Evolutionary conservation across 441 rosid species (phyloP), one percentile per base, ranked within the genome.

Genomic region (Euphorbia corollata): DNA sequence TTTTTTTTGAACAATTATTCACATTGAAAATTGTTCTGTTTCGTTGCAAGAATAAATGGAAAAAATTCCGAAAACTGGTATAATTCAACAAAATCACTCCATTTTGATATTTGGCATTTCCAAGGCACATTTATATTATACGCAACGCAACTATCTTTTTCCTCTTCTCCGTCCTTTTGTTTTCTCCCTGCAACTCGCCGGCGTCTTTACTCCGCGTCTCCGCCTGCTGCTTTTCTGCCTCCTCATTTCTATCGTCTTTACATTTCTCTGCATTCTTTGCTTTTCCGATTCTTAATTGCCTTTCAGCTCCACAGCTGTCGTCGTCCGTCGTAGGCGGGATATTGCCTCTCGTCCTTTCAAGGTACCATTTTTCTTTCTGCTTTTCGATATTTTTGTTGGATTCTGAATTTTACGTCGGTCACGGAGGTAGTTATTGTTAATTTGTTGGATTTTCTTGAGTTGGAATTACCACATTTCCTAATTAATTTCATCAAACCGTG

Each of bases 291-390:
- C 27, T 5, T 11, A 0, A 16, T 47, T 27, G 39, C 8, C 57
- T 47, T 30, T 63, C 16, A n/a, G 23, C 8, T 47, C 24, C 47
- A 4, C 12, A 63, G 41, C 58, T 64, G 45, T 24, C 41, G 43
- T 50, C n/a, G 15, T 12, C 20, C 22, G 3, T n/a, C 7, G 66
- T 27, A 27, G 45, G 45, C 41, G 9, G 12, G 18, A 16, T 48
- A 30, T 13, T 32, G n/a, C 55, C 59, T 22, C 30, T 5, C 8
- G 62, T 12, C 8, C 43, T 16, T 48, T 39, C 6, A 39, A 39
- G 70, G 70, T 67, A 56, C 23, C 23, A 38, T 20, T 12, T 12
- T 16, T 38, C n/a, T 65, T 65, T 65, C 48, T 66, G 7, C 39
- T 15, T 64, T 27, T 27, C 0, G 16, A 8, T 12, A 41, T 55